Conservation (phyloP, 1,139 yeast species). For the Casaregolazyma suthepensis region DNA sequence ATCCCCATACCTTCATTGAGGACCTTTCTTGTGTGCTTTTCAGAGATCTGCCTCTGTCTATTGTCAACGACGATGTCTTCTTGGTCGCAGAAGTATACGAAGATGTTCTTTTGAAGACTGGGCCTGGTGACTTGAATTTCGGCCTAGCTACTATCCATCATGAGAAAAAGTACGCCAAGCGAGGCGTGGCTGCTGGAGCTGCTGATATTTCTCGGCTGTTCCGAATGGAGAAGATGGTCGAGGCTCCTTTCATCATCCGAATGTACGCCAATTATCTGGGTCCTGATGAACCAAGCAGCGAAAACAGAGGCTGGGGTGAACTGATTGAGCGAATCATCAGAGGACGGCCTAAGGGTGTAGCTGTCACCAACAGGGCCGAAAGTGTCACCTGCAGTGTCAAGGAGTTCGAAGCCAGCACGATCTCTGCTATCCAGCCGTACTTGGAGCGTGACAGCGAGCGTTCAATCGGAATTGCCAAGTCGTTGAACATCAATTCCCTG, state of each 20-base stretch:
- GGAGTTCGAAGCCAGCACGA: constrained; percentile 58
- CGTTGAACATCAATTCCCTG: constrained; percentile 24
- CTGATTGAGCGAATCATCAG: constrained; percentile 69
- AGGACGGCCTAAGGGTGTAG: constrained; percentile 70
- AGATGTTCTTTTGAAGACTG: constrained; percentile 23
- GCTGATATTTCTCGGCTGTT: constrained; percentile 79
- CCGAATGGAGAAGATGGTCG: constrained; percentile 59
- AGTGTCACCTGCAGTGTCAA: constrained; percentile 63
- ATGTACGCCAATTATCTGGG: constrained; percentile 63
- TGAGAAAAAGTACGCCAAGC: constrained; percentile 41
- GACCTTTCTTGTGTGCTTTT: constrained; percentile 78
- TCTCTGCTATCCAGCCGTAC: constrained; percentile 38
- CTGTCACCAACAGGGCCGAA: constrained; percentile 78
- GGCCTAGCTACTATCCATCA: constrained; percentile 12
- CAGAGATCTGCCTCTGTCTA: constrained; percentile 69
- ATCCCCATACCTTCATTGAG: constrained; percentile 54
- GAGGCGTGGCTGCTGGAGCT: constrained; percentile 87
- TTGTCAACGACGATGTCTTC: constrained; percentile 27
- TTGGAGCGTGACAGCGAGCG: constrained; percentile 31
- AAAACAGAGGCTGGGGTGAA: constrained; percentile 87
- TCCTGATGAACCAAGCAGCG: constrained; percentile 25
- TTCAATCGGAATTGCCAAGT: constrained; percentile 27
- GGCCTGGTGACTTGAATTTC: constrained; percentile 3
- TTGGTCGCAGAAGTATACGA: constrained; percentile 32
- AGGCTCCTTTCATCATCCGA: constrained; percentile 61